Conservation (phyloP, 148 eudicot species). For the Rhododendron henanense region DNA sequence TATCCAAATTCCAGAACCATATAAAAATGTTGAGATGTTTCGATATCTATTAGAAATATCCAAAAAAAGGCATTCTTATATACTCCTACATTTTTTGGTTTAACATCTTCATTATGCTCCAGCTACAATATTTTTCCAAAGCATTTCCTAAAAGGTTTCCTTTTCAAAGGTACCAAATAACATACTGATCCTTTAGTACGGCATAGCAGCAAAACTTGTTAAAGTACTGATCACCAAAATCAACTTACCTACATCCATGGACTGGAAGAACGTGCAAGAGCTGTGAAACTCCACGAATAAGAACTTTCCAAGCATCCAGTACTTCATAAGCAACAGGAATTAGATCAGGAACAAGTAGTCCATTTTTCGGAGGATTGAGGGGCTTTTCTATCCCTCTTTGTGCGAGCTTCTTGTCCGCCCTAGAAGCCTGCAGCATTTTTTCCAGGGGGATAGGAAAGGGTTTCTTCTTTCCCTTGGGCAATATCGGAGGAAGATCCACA, state of each 20-base stretch:
- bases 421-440: conserved; percentile 54
- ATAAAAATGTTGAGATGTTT: neutral
- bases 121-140: neutral
- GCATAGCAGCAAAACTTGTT: neutral
- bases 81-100: neutral
- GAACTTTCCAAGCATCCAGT: conserved; percentile 72
- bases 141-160: neutral
- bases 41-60: neutral
- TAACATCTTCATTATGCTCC: neutral
- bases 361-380: conserved; percentile 89
- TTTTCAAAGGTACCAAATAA: neutral
- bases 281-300: conserved; percentile 82
- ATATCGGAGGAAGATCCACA: conserved; percentile 77
- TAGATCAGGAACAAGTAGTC: conserved; percentile 66
- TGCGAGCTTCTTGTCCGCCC: conserved; percentile 81
- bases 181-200: neutral
- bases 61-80: neutral
- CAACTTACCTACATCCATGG: conserved; percentile 76
- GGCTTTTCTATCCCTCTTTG: conserved; percentile 75
- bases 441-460: conserved; percentile 85
- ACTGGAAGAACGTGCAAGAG: conserved; percentile 82
- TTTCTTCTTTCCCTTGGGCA: conserved; percentile 83
- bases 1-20: neutral
- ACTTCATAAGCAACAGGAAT: conserved; percentile 88
- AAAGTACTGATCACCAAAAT: neutral